A percentile compares a stretch with the other conserved stretches of the same genome.
phyloP scores from a whole-genome alignment of 208 protist species.

The Leishmania amazonensis region DNA sequence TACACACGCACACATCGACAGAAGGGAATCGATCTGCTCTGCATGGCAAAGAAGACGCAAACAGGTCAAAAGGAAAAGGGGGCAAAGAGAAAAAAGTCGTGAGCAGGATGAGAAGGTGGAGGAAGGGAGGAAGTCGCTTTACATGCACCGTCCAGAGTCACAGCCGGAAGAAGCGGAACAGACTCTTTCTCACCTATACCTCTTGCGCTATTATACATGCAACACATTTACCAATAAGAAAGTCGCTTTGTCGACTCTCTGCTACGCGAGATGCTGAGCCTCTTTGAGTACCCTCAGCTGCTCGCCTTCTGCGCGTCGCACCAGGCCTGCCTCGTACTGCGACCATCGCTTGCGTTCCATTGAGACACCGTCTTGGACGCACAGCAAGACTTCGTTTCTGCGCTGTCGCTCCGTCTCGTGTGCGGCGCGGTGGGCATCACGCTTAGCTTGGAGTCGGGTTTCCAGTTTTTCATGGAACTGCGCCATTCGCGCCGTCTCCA shows the following conservation, averaged over 20 bases:
- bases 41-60: background rate
- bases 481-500: conserved; percentile 50
- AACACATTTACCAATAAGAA: background rate
- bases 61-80: background rate
- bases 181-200: background rate
- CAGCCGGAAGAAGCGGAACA: background rate
- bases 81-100: background rate
- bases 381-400: conserved; percentile 63
- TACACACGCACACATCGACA: background rate
- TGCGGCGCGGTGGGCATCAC: conserved; percentile 26
- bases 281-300: conserved; percentile 22
- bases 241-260: background rate
- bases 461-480: conserved; percentile 58
- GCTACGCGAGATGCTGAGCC: conserved; percentile 8
- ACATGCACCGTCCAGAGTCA: background rate
- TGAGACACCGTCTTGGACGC: conserved; percentile 51
- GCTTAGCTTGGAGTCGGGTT: conserved; percentile 37
- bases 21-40: background rate
- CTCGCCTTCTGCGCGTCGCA: conserved; percentile 22
- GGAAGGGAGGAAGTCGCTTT: background rate
- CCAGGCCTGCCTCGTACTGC: conserved; percentile 67
- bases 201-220: background rate
- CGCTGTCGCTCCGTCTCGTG: conserved; percentile 51
- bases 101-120: background rate
- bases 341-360: conserved; percentile 76